Conservation (phyloP, 768 basidiomycete genomes). For the Termitomyces heimii region DNA sequence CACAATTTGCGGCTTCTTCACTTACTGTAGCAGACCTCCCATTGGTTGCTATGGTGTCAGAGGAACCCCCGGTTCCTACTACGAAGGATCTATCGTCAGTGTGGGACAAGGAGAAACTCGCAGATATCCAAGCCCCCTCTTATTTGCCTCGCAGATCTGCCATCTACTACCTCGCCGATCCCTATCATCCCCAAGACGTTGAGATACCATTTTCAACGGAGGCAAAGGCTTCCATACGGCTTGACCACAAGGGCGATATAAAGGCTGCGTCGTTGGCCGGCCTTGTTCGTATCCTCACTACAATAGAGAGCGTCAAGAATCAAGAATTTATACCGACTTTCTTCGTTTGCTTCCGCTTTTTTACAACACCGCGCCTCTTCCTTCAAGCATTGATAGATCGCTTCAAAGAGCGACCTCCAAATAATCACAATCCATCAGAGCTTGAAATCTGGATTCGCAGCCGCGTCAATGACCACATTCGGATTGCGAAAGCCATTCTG, state of each 20-base stretch:
- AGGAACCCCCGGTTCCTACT: background rate
- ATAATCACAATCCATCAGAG: slow-evolving; percentile 24
- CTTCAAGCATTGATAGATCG: slow-evolving; percentile 35
- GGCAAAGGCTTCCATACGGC: slow-evolving; percentile 15
- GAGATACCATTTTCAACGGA: slow-evolving; percentile 21
- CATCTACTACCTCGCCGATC: slow-evolving; percentile 21
- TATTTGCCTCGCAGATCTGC: slow-evolving; percentile 22
- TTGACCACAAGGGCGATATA: slow-evolving; percentile 21
- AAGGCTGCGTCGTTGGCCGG: slow-evolving; percentile 31
- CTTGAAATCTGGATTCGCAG: slow-evolving; percentile 32
- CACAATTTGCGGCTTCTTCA: slow-evolving; percentile 1
- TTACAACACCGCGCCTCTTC: slow-evolving; percentile 44
- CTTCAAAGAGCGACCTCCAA: slow-evolving; percentile 34
- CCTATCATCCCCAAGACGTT: slow-evolving; percentile 19
- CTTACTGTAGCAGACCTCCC: slow-evolving; percentile 1
- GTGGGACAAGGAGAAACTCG: slow-evolving; percentile 1
- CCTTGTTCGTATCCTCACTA: slow-evolving; percentile 41
- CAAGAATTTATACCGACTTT: slow-evolving; percentile 45
- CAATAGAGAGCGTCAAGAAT: slow-evolving; percentile 31
- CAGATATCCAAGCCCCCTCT: background rate
- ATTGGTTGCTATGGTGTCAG: background rate
- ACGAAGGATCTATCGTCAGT: slow-evolving; percentile 3
- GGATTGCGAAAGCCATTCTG: slow-evolving; percentile 55
- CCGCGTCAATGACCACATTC: slow-evolving; percentile 43
- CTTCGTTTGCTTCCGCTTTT: slow-evolving; percentile 69